These are phyloP conservation scores for Phanerochaete carnosa DNA, from an alignment of 768 basidiomycete genomes.

Conservation along the genomic window DNA sequence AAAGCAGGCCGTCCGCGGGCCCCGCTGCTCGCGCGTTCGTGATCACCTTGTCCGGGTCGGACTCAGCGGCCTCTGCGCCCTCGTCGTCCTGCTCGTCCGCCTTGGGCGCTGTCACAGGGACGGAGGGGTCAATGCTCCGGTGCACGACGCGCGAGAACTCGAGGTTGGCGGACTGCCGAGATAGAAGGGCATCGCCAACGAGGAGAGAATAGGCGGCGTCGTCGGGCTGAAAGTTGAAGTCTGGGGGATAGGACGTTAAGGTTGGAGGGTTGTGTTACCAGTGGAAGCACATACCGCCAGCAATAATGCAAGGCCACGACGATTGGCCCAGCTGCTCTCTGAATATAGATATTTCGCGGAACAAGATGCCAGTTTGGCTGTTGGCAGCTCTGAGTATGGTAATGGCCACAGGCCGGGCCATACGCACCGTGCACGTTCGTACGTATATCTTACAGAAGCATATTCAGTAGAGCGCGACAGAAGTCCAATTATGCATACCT, in stretches of 20 bases:
- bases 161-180: slow-evolving; percentile 51
- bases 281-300: slow-evolving; percentile 62
- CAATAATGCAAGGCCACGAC: slow-evolving; percentile 77
- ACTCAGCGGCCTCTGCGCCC: slow-evolving; percentile 29
- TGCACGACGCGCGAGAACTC: slow-evolving; percentile 70
- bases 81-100: slow-evolving; percentile 42
- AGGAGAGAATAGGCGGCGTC: slow-evolving; percentile 83
- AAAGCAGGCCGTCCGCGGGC: slow-evolving; percentile 67
- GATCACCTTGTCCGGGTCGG: slow-evolving; percentile 69
- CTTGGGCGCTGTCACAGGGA: slow-evolving; percentile 28
- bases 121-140: slow-evolving; percentile 60
- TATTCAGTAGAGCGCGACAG: not conserved
- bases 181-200: slow-evolving; percentile 54
- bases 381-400: slow-evolving; percentile 3
- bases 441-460: slow-evolving; percentile 52
- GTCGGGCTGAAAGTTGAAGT: slow-evolving; percentile 86
- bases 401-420: not conserved
- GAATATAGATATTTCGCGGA: slow-evolving; percentile 61
- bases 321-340: slow-evolving; percentile 39
- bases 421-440: slow-evolving; percentile 73
- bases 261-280: not conserved
- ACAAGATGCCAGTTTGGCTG: slow-evolving; percentile 76
- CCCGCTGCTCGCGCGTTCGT: slow-evolving; percentile 65
- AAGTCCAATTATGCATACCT: slow-evolving; percentile 41
- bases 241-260: slow-evolving; percentile 40